Percentiles rank a stretch among this genome's conserved stretches.
Evolutionary conservation across 768 basidiomycete genomes (phyloP).

Genomic region (Mycena maculata): DNA sequence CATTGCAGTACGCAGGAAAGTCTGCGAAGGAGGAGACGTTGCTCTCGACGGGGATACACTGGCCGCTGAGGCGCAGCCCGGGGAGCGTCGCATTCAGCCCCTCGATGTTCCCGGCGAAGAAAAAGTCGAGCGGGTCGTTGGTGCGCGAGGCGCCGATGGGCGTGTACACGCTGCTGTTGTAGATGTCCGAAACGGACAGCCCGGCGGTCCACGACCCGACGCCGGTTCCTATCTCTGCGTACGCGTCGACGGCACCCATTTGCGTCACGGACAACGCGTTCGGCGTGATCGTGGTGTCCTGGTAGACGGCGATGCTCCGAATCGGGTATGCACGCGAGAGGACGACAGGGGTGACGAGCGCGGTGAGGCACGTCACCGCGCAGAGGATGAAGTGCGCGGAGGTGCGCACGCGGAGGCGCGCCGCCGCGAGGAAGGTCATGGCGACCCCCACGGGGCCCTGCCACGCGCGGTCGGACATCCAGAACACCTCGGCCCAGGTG

Average conservation of each 20-base stretch:
- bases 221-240: slow-evolving; percentile 31
- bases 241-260: slow-evolving; percentile 31
- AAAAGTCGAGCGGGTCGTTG: slow-evolving; percentile 27
- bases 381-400: slow-evolving; percentile 34
- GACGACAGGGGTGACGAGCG: slow-evolving; percentile 34
- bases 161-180: slow-evolving; percentile 31
- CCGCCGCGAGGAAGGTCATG: slow-evolving; percentile 6
- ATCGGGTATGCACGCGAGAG: slow-evolving; percentile 35
- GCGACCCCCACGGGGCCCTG: slow-evolving; percentile 33
- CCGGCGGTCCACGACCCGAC: slow-evolving; percentile 32
- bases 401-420: slow-evolving; percentile 23
- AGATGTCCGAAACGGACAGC: slow-evolving; percentile 24
- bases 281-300: slow-evolving; percentile 24
- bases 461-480: slow-evolving; percentile 36
- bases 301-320: slow-evolving; percentile 20
- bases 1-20: slow-evolving; percentile 10
- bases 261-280: background rate
- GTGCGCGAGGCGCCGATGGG: slow-evolving; percentile 9
- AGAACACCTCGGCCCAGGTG: slow-evolving; percentile 39
- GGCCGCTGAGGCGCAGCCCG: slow-evolving; percentile 34
- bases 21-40: slow-evolving; percentile 2
- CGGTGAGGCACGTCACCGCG: slow-evolving; percentile 31
- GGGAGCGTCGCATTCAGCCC: slow-evolving; percentile 29
- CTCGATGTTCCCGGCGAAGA: slow-evolving; percentile 31
- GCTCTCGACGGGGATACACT: slow-evolving; percentile 24